phyloP scores from a whole-genome alignment of 768 basidiomycete genomes.

The Hypholoma fasciculare region DNA sequence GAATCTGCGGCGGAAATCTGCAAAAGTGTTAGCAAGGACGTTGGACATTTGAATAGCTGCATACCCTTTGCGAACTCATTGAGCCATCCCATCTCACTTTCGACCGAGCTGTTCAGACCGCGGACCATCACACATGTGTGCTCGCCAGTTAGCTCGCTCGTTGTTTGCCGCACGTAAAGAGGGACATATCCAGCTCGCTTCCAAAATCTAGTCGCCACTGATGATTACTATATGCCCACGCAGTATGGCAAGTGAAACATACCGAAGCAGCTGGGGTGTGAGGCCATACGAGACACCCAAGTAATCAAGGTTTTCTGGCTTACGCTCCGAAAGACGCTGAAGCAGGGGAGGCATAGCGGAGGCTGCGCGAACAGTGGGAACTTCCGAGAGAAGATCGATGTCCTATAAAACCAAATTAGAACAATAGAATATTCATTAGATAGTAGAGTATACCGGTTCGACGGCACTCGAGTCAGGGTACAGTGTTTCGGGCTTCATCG shows the following conservation, averaged over 20 bases:
- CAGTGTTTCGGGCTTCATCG: slow-evolving; percentile 44
- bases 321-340: slow-evolving; percentile 85
- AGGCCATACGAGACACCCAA: slow-evolving; percentile 96
- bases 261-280: slow-evolving; percentile 82
- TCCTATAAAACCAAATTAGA: slow-evolving; percentile 21
- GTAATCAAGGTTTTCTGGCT: slow-evolving; percentile 90
- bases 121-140: slow-evolving; percentile 96
- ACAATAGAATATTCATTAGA: background rate
- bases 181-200: slow-evolving; percentile 92
- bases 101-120: slow-evolving; percentile 68
- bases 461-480: slow-evolving; percentile 61
- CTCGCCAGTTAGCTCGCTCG: slow-evolving; percentile 95
- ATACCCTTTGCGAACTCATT: slow-evolving; percentile 84
- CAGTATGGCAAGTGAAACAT: slow-evolving; percentile 8
- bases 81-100: slow-evolving; percentile 76
- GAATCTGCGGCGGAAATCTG: slow-evolving; percentile 93
- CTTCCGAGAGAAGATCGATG: slow-evolving; percentile 71
- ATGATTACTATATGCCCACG: slow-evolving; percentile 2
- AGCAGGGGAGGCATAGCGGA: slow-evolving; percentile 90
- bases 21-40: background rate
- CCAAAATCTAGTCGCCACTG: slow-evolving; percentile 69
- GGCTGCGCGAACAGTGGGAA: slow-evolving; percentile 68
- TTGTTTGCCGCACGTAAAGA: slow-evolving; percentile 89
- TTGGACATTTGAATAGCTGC: slow-evolving; percentile 9
- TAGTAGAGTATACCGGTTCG: slow-evolving; percentile 34